Evolutionary conservation across 2,329 filamentous ascomycete genomes (phyloP).

Genomic region (Boeremia lycopersici): DNA sequence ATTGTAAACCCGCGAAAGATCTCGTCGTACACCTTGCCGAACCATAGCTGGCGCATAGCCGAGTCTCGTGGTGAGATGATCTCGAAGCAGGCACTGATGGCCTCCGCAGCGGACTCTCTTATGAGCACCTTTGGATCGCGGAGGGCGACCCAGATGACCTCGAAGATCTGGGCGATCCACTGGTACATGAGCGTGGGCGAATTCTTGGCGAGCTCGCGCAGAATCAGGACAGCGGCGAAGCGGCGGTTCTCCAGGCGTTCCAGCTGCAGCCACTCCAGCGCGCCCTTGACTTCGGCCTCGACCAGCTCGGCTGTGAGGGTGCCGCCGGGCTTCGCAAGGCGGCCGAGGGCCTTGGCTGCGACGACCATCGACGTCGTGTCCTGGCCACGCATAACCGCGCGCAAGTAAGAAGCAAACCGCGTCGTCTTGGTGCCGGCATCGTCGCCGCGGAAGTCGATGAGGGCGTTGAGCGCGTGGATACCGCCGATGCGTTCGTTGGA

Average conservation of each 20-base stretch:
- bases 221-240: constrained; percentile 89
- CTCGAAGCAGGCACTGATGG: constrained; percentile 92
- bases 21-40: constrained; percentile 88
- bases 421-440: constrained; percentile 93
- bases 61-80: constrained; percentile 94
- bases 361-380: constrained; percentile 90
- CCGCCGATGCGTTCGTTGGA: constrained; percentile 88
- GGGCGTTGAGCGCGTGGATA: constrained; percentile 85
- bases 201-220: constrained; percentile 88
- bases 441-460: constrained; percentile 96
- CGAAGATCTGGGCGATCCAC: constrained; percentile 93
- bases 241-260: constrained; percentile 91
- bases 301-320: constrained; percentile 94
- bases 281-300: constrained; percentile 94
- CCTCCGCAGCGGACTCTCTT: constrained; percentile 87
- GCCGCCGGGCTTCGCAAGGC: constrained; percentile 88
- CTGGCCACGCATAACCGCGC: constrained; percentile 85
- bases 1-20: constrained; percentile 76
- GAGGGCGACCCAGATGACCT: constrained; percentile 94
- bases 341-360: constrained; percentile 85
- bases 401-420: constrained; percentile 88
- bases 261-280: constrained; percentile 94
- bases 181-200: constrained; percentile 95
- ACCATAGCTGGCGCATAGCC: constrained; percentile 84
- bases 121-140: constrained; percentile 91